phyloP scores from a whole-genome alignment of 2,329 filamentous ascomycete species.

The Podosphaera aphanis region DNA sequence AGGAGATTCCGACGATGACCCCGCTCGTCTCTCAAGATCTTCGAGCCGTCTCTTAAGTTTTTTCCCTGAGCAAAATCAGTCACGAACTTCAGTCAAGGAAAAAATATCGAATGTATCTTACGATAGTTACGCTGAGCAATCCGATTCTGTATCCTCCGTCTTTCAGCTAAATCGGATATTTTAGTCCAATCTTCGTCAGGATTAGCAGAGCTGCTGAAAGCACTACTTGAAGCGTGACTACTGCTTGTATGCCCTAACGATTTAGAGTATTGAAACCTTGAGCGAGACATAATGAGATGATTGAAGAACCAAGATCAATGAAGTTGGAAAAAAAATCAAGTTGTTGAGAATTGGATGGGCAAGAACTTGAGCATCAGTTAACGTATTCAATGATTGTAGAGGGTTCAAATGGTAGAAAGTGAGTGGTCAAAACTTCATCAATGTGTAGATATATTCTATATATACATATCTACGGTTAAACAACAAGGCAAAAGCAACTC shows the following conservation, averaged over 20 bases:
- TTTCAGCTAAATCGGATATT: constrained; percentile 89
- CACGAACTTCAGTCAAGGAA: background rate
- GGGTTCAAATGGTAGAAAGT: background rate
- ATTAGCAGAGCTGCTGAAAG: constrained; percentile 82
- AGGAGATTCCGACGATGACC: constrained; percentile 32
- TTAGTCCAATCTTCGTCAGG: constrained; percentile 98
- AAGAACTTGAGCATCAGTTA: background rate
- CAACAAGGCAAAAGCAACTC: background rate
- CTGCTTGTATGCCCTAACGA: background rate
- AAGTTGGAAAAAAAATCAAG: background rate
- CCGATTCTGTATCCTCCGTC: constrained; percentile 83
- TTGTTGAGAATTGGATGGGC: background rate
- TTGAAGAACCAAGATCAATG: background rate
- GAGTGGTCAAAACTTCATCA: background rate
- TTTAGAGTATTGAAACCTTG: background rate
- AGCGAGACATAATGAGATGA: background rate
- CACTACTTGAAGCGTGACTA: constrained; percentile 51
- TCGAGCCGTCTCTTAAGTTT: constrained; percentile 78
- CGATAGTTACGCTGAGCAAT: constrained; percentile 96
- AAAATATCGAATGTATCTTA: constrained; percentile 24
- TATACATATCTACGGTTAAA: background rate
- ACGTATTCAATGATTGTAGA: background rate
- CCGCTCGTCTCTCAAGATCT: constrained; percentile 60
- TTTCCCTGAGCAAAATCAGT: constrained; percentile 39
- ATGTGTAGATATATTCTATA: background rate